phyloP scores from a whole-genome alignment of 2,329 filamentous ascomycete genomes.

The Curvularia lunata region DNA sequence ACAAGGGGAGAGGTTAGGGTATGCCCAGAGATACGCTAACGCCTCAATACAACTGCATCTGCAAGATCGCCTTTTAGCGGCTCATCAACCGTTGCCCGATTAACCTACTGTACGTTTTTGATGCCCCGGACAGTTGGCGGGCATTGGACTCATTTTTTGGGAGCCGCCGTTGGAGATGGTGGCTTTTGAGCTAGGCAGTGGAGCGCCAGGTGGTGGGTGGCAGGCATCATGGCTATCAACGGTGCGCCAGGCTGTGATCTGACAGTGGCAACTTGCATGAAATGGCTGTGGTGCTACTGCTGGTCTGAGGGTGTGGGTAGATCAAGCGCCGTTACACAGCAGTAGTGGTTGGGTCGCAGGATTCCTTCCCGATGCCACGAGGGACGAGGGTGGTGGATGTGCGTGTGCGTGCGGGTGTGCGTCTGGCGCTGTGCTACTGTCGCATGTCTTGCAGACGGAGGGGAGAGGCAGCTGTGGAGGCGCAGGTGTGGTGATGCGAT shows the following conservation, averaged over 20 bases:
- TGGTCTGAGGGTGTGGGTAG: slow-evolving; percentile 36
- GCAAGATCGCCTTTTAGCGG: slow-evolving; percentile 38
- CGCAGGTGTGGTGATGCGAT: neutral
- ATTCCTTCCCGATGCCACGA: slow-evolving; percentile 24
- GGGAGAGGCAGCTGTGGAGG: neutral
- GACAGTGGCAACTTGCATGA: slow-evolving; percentile 47
- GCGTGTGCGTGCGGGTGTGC: slow-evolving; percentile 2
- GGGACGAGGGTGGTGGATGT: slow-evolving; percentile 15
- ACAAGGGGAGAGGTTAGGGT: neutral
- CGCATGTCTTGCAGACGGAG: slow-evolving; percentile 7
- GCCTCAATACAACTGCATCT: slow-evolving; percentile 26
- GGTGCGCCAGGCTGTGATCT: slow-evolving; percentile 32
- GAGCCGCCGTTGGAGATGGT: slow-evolving; percentile 23
- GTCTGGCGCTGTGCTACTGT: slow-evolving; percentile 14
- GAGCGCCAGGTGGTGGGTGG: slow-evolving; percentile 19
- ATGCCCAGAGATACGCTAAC: slow-evolving; percentile 21
- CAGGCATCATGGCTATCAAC: slow-evolving; percentile 31
- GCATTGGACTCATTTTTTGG: slow-evolving; percentile 17
- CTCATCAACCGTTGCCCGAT: slow-evolving; percentile 30
- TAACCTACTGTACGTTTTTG: slow-evolving; percentile 17
- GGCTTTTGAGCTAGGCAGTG: slow-evolving; percentile 27
- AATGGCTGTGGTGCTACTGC: slow-evolving; percentile 22
- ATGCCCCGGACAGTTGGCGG: slow-evolving; percentile 8
- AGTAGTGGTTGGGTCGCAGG: slow-evolving; percentile 24
- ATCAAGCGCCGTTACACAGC: slow-evolving; percentile 40